Conservation (phyloP, 768 basidiomycete genomes). For the Rossbeevera mucosa region DNA sequence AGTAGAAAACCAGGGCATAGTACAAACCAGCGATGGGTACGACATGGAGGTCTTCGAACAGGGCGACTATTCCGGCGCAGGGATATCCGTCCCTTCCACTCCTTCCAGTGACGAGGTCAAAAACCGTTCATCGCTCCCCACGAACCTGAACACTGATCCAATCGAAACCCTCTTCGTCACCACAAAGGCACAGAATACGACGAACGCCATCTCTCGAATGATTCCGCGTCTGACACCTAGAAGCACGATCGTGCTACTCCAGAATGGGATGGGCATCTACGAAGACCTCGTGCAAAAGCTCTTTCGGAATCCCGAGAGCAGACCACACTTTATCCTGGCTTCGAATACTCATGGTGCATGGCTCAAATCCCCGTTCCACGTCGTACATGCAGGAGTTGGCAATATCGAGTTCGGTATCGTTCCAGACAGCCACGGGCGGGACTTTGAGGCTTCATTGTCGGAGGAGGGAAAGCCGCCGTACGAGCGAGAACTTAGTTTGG, state of each 20-base stretch:
- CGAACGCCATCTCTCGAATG: slow-evolving; percentile 53
- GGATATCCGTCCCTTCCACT: slow-evolving; percentile 15
- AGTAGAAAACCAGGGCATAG: slow-evolving; percentile 48
- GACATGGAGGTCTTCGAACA: slow-evolving; percentile 45
- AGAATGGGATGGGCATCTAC: slow-evolving; percentile 93
- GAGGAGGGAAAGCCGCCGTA: slow-evolving; percentile 31
- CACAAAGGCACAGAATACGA: slow-evolving; percentile 68
- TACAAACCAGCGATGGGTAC: slow-evolving; percentile 42
- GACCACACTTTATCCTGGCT: slow-evolving; percentile 84
- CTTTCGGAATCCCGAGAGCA: slow-evolving; percentile 65
- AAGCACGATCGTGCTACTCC: slow-evolving; percentile 87
- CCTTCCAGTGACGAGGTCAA: slow-evolving; percentile 9
- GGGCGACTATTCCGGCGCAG: slow-evolving; percentile 20
- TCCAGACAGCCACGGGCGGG: slow-evolving; percentile 57
- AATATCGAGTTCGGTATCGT: slow-evolving; percentile 74
- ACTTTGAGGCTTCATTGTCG: slow-evolving; percentile 55
- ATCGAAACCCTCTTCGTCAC: slow-evolving; percentile 83
- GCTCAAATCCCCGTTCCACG: slow-evolving; percentile 45
- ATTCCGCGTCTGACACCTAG: slow-evolving; percentile 55
- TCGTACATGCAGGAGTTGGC: slow-evolving; percentile 70
- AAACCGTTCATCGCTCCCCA: slow-evolving; percentile 12
- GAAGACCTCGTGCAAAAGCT: slow-evolving; percentile 63
- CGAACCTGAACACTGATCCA: slow-evolving; percentile 18
- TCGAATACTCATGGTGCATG: slow-evolving; percentile 80
- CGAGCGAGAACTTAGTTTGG: slow-evolving; percentile 44